These are phyloP conservation scores for Arthrinium puccinioides DNA, from an alignment of 2,329 filamentous ascomycete genomes.

Conservation along the genomic window DNA sequence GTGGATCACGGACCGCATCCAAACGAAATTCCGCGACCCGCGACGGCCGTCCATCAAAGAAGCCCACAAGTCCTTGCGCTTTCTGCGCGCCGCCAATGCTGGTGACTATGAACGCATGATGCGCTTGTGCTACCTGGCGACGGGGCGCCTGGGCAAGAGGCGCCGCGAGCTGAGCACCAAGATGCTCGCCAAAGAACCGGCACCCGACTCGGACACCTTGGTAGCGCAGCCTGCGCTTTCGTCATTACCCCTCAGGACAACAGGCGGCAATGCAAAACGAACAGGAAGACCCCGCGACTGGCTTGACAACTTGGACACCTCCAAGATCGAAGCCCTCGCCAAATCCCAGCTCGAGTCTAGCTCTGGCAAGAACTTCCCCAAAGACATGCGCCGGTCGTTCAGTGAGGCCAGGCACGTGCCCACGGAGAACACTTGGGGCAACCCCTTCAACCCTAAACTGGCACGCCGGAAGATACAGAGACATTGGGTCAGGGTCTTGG, in stretches of 20 bases:
- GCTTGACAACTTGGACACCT: slow-evolving; percentile 41
- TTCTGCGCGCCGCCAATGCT: slow-evolving; percentile 44
- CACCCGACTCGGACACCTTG: slow-evolving; percentile 33
- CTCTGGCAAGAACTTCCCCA: slow-evolving; percentile 18
- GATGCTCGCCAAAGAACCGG: slow-evolving; percentile 29
- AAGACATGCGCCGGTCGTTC: slow-evolving; percentile 19
- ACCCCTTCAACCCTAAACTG: slow-evolving; percentile 30
- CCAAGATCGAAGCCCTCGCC: slow-evolving; percentile 34
- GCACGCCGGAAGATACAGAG: slow-evolving; percentile 33
- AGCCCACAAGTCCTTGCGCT: slow-evolving; percentile 35
- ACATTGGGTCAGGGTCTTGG: slow-evolving; percentile 38
- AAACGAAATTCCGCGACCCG: slow-evolving; percentile 37
- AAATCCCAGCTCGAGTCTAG: slow-evolving; percentile 32
- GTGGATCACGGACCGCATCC: slow-evolving; percentile 35
- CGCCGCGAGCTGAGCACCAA: slow-evolving; percentile 38
- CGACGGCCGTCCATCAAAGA: slow-evolving; percentile 25
- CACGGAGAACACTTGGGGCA: slow-evolving; percentile 41
- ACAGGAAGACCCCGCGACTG: slow-evolving; percentile 23
- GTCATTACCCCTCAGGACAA: neutral
- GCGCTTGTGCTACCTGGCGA: slow-evolving; percentile 38
- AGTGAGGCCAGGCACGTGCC: slow-evolving; percentile 31
- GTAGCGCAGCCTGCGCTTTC: slow-evolving; percentile 13
- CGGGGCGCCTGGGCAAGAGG: slow-evolving; percentile 45
- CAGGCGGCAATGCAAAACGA: neutral
- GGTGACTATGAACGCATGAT: slow-evolving; percentile 41